Base-by-base conservation (phyloP, 2,329 filamentous ascomycete species). In the Meredithiella fracta region DNA sequence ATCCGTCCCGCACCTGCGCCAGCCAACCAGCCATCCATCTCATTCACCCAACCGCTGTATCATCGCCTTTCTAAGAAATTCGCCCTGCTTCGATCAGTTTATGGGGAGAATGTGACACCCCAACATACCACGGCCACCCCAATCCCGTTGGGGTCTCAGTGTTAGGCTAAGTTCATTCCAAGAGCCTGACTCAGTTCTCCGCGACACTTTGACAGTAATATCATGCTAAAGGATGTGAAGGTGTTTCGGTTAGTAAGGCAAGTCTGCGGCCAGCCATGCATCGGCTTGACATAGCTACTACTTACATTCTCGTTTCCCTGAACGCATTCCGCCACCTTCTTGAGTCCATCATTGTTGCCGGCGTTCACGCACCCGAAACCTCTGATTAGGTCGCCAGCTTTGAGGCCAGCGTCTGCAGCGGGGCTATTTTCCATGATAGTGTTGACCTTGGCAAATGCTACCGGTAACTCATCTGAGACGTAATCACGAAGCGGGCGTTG, bases 381-480 rank as follows among this genome's bases (percentile, higher is more conserved):
- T 59, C 84, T 81, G 61, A 98, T 84, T 64, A 80, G 74, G 68
- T 98, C 92, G 23, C 86, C 90, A 1, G 78, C 70, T 67, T 82
- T 83, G 61, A 98, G 71, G 1, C 92, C 92, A 25, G 92, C 90
- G 54, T 77, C 71, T 37, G 86, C 84, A 8, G 92, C 92, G 11
- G 92, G 92, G 64, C 91, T 92, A 54, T 76, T 77, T 20, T 77
- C 68, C 37, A 83, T 81, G 8, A 98, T 85, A 54, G 78, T 85
- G 65, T 95, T 95, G 62, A 98, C 86, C 66, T 81, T 92, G 31
- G 92, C 92, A 67, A 98, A 98, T 0, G 85, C 80, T n/a, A 49
- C n/a, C 51, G 51, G 29, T 1, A 54, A 47, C 7, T 47, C 37
- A 26, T 42, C 50, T 25, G 55, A 49, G 3, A 59, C 49, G 23